phyloP scores from a whole-genome alignment of 768 basidiomycete genomes.

The Boletus eberwhitei region DNA sequence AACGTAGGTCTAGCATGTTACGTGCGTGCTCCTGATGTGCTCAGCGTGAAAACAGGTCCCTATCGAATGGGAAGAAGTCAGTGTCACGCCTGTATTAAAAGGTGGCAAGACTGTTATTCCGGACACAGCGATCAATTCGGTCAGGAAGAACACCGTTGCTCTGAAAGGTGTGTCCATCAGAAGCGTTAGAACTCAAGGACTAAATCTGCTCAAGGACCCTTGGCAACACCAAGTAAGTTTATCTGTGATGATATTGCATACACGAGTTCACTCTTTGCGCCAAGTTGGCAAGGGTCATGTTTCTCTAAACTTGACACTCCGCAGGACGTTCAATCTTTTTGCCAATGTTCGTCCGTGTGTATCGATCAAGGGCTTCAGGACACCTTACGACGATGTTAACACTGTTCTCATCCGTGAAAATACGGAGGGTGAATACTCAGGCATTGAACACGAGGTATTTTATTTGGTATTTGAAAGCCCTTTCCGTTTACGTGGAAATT shows the following conservation, averaged over 20 bases:
- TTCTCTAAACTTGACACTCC: slow-evolving; percentile 93
- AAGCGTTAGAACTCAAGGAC: neutral
- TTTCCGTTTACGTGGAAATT: slow-evolving; percentile 12
- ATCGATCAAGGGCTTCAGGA: slow-evolving; percentile 96
- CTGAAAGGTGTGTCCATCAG: slow-evolving; percentile 69
- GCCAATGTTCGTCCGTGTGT: slow-evolving; percentile 97
- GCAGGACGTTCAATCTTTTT: slow-evolving; percentile 96
- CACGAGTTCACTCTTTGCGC: slow-evolving; percentile 13
- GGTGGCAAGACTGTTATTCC: slow-evolving; percentile 97
- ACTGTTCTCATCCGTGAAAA: slow-evolving; percentile 99
- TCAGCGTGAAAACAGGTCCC: slow-evolving; percentile 65
- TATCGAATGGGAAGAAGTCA: slow-evolving; percentile 99
- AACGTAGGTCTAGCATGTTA: slow-evolving; percentile 45
- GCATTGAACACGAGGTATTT: slow-evolving; percentile 95
- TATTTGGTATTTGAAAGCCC: slow-evolving; percentile 1
- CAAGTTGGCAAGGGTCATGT: slow-evolving; percentile 98
- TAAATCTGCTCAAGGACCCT: slow-evolving; percentile 57
- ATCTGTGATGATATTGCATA: neutral
- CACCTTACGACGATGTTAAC: slow-evolving; percentile 97
- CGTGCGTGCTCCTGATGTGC: slow-evolving; percentile 1
- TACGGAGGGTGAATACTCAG: slow-evolving; percentile 99
- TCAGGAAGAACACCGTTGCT: slow-evolving; percentile 97
- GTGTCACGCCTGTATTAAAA: slow-evolving; percentile 90
- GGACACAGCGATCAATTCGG: slow-evolving; percentile 81
- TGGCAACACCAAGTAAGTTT: slow-evolving; percentile 92